Evolutionary conservation across 768 basidiomycete genomes (phyloP), one percentile per base, ranked within the genome.

Genomic region (Tricholoma terreum): DNA sequence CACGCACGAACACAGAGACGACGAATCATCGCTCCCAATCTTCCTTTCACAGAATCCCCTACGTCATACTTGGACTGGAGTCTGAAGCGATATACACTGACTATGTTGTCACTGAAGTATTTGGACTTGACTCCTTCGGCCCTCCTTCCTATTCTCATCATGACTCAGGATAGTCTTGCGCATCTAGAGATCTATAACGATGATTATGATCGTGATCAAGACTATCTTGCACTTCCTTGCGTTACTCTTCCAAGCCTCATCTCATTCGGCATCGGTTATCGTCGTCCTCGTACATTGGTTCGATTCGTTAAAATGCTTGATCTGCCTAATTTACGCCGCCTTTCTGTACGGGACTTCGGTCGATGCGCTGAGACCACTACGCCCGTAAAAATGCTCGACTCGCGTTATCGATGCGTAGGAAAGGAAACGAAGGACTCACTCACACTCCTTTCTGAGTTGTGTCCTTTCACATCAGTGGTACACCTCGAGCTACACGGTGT

Each of bases 401-500:
- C 35, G 24, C 34, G 8, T 45, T 40, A 24, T 22, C 27, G 6
- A 31, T 31, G 7, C 15, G 19, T 46, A 7, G 52, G 38, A 15
- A 21, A 27, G 22, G 38, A 48, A 42, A 38, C 36, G 19, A 61
- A 57, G 33, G 63, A 64, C 22, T 58, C 56, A 14, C 33, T 55
- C 9, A 38, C 54, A 21, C 38, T 64, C 38, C 40, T 64, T 6
- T 27, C 36, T 43, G 49, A 48, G 5, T 9, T 64, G 17, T 55
- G 54, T 35, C 50, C 57, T 11, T 64, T 52, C 11, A 51, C 24
- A 12, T 57, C 54, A 1, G 55, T 64, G 14, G 45, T 52, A 17
- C 33, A 36, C 21, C 57, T 64, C n/a, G 52, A 58, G 4, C 58
- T 64, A n/a, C 58, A 52, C 8, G 63, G 63, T 36, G 58, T 64